Conservation (phyloP, 2,329 filamentous ascomycete species). For the Arachnomyces sp. region DNA sequence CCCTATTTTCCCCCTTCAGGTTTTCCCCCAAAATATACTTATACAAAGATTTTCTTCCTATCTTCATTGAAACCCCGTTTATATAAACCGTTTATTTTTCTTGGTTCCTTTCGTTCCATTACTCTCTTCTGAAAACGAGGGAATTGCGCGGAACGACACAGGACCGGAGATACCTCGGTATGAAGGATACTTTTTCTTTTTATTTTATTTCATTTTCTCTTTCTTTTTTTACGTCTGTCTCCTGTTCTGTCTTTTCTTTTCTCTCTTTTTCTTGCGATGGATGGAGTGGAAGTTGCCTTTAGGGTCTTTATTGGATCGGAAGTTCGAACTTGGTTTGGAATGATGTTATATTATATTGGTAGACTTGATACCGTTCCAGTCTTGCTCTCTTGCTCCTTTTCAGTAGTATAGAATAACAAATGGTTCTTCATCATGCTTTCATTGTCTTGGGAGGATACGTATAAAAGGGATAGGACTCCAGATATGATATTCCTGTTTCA, state of each 20-base stretch:
- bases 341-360: too few species aligned
- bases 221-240: slow-evolving; percentile 10
- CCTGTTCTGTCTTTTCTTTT: slow-evolving; percentile 8
- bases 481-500: too few species aligned
- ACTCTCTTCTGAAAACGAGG: slow-evolving; percentile 2
- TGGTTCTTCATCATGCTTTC: too few species aligned
- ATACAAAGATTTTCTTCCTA: background rate
- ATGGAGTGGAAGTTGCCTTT: background rate
- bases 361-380: too few species aligned
- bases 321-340: too few species aligned
- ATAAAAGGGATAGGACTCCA: too few species aligned
- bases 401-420: too few species aligned
- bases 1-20: background rate
- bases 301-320: too few species aligned
- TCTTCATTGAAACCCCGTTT: slow-evolving; percentile 2
- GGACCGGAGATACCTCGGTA: slow-evolving; percentile 8
- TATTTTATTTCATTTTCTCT: slow-evolving; percentile 11
- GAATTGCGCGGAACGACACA: background rate
- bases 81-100: slow-evolving; percentile 14
- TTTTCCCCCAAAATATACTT: background rate
- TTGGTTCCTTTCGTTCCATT: slow-evolving; percentile 12
- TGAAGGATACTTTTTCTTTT: slow-evolving; percentile 9
- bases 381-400: too few species aligned
- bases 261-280: slow-evolving; percentile 7
- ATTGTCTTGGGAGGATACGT: too few species aligned